A percentile compares a stretch with the other conserved stretches of the same genome.
phyloP scores from a whole-genome alignment of 2,329 filamentous ascomycete species.

The Neonectria coccinea region DNA sequence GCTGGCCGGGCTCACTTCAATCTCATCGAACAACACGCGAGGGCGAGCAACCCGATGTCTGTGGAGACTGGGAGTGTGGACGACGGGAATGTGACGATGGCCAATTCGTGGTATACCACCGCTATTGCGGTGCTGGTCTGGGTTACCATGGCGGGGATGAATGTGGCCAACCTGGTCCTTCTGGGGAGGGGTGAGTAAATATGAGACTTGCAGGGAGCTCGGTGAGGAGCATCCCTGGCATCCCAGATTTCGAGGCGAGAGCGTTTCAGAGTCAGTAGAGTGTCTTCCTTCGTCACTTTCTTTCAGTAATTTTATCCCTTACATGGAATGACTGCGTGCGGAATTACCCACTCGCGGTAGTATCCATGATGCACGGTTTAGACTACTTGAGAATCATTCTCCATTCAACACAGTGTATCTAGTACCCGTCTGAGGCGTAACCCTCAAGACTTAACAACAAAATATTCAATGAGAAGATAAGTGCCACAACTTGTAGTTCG shows the following conservation, averaged over 20 bases:
- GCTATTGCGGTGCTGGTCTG: constrained; percentile 71
- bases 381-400: background rate
- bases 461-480: background rate
- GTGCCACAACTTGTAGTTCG: no score
- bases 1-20: constrained; percentile 52
- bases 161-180: constrained; percentile 79
- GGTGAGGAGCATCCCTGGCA: background rate
- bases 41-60: background rate
- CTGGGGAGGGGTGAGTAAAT: constrained; percentile 55
- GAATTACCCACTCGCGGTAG: background rate
- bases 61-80: constrained; percentile 29
- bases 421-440: background rate
- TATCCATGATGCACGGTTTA: background rate
- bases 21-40: constrained; percentile 4
- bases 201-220: background rate
- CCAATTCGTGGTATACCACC: constrained; percentile 75
- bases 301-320: no score
- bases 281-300: background rate
- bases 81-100: constrained; percentile 67
- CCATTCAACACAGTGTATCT: background rate
- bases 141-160: constrained; percentile 81
- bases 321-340: no score
- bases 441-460: background rate
- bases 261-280: background rate
- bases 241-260: background rate